Evolutionary conservation across 2,329 filamentous ascomycete genomes (phyloP).

Genomic region (Fusarium coffeatum): DNA sequence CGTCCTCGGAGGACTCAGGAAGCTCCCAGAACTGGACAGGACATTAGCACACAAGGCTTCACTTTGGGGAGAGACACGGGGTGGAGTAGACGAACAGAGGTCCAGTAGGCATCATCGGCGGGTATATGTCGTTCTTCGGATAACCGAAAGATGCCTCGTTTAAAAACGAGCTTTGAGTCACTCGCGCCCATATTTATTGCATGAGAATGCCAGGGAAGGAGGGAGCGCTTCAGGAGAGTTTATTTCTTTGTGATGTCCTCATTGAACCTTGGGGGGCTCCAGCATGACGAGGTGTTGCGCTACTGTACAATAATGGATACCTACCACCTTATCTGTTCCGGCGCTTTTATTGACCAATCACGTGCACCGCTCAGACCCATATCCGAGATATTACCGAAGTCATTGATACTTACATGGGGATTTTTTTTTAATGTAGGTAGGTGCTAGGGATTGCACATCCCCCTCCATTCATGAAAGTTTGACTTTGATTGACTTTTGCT

Average conservation of each 20-base stretch:
- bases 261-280: slow-evolving; percentile 25
- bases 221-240: slow-evolving; percentile 21
- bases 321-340: slow-evolving; percentile 4
- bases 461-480: not conserved
- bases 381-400: slow-evolving; percentile 35
- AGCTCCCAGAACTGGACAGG: slow-evolving; percentile 88
- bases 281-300: slow-evolving; percentile 33
- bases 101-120: slow-evolving; percentile 92
- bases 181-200: slow-evolving; percentile 84
- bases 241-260: slow-evolving; percentile 38
- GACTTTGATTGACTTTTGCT: slow-evolving; percentile 12
- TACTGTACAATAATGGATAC: slow-evolving; percentile 10
- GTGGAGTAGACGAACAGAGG: slow-evolving; percentile 71
- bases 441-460: not conserved
- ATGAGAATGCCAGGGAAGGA: slow-evolving; percentile 39
- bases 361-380: slow-evolving; percentile 5
- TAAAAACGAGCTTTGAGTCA: slow-evolving; percentile 98
- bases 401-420: slow-evolving; percentile 26
- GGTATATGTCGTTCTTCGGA: slow-evolving; percentile 92
- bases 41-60: slow-evolving; percentile 37
- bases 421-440: slow-evolving; percentile 20
- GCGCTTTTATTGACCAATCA: slow-evolving; percentile 33
- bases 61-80: slow-evolving; percentile 15
- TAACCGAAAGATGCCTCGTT: slow-evolving; percentile 95
- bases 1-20: slow-evolving; percentile 93